Percentiles rank a stretch among this genome's conserved stretches.
Conservation (phyloP, 805 yeast species). For the Brettanomyces anomalus region DNA sequence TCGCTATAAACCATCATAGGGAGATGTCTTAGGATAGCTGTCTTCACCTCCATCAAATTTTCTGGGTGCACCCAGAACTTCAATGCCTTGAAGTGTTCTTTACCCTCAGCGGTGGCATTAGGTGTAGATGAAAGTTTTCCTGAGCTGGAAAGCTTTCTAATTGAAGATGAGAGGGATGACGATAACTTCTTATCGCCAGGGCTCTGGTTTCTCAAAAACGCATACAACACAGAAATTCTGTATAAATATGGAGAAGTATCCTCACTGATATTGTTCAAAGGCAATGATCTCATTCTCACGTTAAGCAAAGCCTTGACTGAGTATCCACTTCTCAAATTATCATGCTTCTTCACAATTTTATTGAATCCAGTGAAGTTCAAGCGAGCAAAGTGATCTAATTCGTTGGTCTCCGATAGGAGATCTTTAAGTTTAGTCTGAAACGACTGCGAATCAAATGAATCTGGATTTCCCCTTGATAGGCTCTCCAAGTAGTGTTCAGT, state of each 20-base stretch:
- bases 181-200: slow-evolving; percentile 25
- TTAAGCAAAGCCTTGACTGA: slow-evolving; percentile 86
- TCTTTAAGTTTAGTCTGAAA: slow-evolving; percentile 70
- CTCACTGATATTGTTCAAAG: slow-evolving; percentile 73
- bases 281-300: slow-evolving; percentile 78
- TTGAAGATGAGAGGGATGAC: slow-evolving; percentile 33
- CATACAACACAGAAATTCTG: slow-evolving; percentile 73
- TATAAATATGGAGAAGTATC: slow-evolving; percentile 88
- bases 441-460: slow-evolving; percentile 42
- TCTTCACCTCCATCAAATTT: slow-evolving; percentile 92
- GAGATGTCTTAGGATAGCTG: slow-evolving; percentile 85
- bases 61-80: slow-evolving; percentile 98
- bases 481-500: slow-evolving; percentile 33
- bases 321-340: slow-evolving; percentile 76
- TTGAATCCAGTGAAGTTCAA: slow-evolving; percentile 90
- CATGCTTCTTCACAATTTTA: slow-evolving; percentile 94
- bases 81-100: slow-evolving; percentile 43
- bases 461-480: slow-evolving; percentile 15
- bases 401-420: slow-evolving; percentile 65
- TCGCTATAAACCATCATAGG: slow-evolving; percentile 78
- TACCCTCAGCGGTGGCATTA: slow-evolving; percentile 14
- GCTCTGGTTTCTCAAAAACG: slow-evolving; percentile 69
- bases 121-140: slow-evolving; percentile 27
- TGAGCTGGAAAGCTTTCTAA: slow-evolving; percentile 37
- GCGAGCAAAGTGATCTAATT: slow-evolving; percentile 83